A percentile compares a stretch with the other conserved stretches of the same genome.
Conservation (phyloP, 768 basidiomycete genomes). For the Tremella fuciformis region DNA sequence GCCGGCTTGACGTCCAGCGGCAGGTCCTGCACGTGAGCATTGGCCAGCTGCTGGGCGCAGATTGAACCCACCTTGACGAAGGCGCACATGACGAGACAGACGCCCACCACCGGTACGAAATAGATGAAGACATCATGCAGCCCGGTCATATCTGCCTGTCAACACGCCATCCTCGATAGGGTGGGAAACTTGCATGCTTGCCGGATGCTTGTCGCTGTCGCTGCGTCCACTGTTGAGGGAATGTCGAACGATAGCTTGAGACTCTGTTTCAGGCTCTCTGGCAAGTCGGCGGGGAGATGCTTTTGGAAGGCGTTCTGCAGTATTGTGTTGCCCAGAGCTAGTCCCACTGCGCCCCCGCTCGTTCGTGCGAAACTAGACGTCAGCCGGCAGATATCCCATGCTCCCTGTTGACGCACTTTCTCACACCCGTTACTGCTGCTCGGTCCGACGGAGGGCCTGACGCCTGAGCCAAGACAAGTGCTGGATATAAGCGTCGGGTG, state of each 20-base stretch:
- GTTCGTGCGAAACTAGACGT: slow-evolving; percentile 11
- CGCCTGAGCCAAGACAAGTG: slow-evolving; percentile 40
- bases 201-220: not conserved
- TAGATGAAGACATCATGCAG: slow-evolving; percentile 39
- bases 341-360: slow-evolving; percentile 42
- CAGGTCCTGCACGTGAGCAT: no score
- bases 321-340: slow-evolving; percentile 38
- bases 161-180: not conserved
- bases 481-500: slow-evolving; percentile 1
- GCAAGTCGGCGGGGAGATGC: slow-evolving; percentile 23
- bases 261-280: slow-evolving; percentile 1
- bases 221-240: not conserved
- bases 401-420: slow-evolving; percentile 11
- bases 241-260: slow-evolving; percentile 1
- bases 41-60: no score
- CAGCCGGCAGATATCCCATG: no score
- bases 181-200: no score
- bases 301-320: slow-evolving; percentile 36
- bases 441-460: slow-evolving; percentile 32
- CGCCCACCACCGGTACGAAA: slow-evolving; percentile 32
- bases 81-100: slow-evolving; percentile 30
- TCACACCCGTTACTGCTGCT: slow-evolving; percentile 37
- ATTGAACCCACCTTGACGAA: slow-evolving; percentile 28
- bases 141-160: slow-evolving; percentile 28
- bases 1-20: no score